These are phyloP conservation scores for Thalassia testudinum DNA, from an alignment of 116 monocot genomes.

Conservation along the genomic window DNA sequence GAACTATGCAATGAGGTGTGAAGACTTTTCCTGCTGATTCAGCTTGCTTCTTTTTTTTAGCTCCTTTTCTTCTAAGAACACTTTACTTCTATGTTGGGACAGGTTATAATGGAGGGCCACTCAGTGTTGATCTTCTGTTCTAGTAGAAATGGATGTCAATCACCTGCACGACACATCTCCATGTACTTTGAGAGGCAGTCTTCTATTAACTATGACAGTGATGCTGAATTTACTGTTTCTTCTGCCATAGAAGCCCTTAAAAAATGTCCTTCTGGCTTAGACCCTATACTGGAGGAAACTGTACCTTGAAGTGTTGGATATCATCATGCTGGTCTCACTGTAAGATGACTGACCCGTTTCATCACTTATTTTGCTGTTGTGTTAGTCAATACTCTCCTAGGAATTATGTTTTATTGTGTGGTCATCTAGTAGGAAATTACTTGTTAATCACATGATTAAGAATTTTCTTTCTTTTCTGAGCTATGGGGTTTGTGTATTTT, in stretches of 20 bases:
- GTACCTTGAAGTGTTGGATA: slow-evolving; percentile 87
- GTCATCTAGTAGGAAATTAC: no score
- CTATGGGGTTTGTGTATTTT: background rate
- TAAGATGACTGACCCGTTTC: slow-evolving; percentile 16
- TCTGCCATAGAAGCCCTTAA: slow-evolving; percentile 74
- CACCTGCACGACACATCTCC: slow-evolving; percentile 80
- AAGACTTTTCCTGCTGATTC: background rate
- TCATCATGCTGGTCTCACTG: slow-evolving; percentile 99
- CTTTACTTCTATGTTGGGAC: slow-evolving; percentile 3
- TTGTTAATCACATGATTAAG: no score
- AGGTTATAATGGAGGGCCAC: slow-evolving; percentile 96
- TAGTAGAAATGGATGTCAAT: slow-evolving; percentile 92
- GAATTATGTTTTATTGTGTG: no score
- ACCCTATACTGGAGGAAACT: slow-evolving; percentile 81
- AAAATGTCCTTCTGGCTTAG: slow-evolving; percentile 80
- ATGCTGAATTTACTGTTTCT: slow-evolving; percentile 37
- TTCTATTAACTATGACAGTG: no score
- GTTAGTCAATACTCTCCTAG: no score
- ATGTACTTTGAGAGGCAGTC: slow-evolving; percentile 18
- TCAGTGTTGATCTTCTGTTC: slow-evolving; percentile 94
- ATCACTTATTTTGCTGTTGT: no score
- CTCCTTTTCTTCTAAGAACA: no score
- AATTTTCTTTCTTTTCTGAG: no score
- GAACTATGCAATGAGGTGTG: slow-evolving; percentile 92
- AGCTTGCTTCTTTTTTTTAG: background rate